These are phyloP conservation scores for Takashimella koratensis DNA, from an alignment of 1,284 basidiomycete genomes.

Conservation along the genomic window DNA sequence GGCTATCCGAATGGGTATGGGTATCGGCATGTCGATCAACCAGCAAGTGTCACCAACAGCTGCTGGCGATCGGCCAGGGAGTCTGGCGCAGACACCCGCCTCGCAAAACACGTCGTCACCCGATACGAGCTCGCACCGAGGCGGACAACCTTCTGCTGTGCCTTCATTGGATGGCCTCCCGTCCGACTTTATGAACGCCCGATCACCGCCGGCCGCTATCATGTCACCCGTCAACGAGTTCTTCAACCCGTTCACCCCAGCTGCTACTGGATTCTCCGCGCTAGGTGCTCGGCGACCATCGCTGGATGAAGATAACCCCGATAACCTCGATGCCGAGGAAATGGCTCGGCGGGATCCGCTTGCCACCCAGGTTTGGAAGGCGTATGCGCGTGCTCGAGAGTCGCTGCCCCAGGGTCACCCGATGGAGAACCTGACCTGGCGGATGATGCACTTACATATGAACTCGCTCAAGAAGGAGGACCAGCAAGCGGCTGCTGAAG, in stretches of 20 bases:
- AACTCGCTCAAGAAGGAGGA: constrained; percentile 58
- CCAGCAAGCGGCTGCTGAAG: constrained; percentile 21
- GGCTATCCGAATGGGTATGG: constrained; percentile 51
- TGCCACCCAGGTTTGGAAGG: constrained; percentile 94
- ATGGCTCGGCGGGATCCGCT: constrained; percentile 70
- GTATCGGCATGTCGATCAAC: constrained; percentile 45
- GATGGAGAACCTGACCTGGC: constrained; percentile 97
- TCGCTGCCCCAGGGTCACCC: constrained; percentile 83
- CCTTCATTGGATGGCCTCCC: neutral
- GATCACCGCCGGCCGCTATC: neutral
- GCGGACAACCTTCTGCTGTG: neutral
- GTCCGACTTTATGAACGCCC: neutral
- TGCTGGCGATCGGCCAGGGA: neutral
- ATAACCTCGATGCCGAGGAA: constrained; percentile 23
- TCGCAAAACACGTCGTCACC: neutral
- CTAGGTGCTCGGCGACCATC: neutral
- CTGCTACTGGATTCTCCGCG: neutral
- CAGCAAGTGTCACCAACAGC: constrained; percentile 6
- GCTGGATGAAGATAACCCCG: neutral
- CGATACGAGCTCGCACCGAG: neutral
- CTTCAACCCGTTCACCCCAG: neutral
- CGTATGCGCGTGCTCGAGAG: constrained; percentile 86
- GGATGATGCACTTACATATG: constrained; percentile 93
- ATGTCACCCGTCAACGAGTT: neutral
- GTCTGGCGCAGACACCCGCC: neutral